These are phyloP conservation scores for Aspergillus versicolor DNA, from an alignment of 2,329 filamentous ascomycete genomes.

Conservation along the genomic window DNA sequence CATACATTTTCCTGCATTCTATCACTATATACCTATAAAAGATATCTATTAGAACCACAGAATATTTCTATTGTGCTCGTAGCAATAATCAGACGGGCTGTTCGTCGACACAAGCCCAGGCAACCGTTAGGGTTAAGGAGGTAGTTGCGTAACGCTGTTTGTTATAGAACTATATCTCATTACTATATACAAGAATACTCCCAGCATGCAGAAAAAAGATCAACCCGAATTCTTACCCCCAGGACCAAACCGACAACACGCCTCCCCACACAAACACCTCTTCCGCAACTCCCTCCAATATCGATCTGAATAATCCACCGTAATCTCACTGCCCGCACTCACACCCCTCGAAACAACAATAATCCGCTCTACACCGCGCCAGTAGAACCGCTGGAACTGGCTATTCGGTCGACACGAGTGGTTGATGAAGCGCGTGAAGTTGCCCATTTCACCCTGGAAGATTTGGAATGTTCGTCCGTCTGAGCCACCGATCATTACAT, in stretches of 20 bases:
- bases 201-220: no score
- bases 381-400: slow-evolving; percentile 58
- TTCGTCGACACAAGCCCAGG: no score
- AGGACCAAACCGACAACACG: slow-evolving; percentile 42
- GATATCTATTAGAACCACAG: no score
- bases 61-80: no score
- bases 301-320: slow-evolving; percentile 58
- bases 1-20: no score
- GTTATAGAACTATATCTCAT: no score
- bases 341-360: slow-evolving; percentile 58
- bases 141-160: no score
- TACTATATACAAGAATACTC: no score
- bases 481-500: slow-evolving; percentile 55
- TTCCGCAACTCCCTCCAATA: slow-evolving; percentile 60
- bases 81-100: no score
- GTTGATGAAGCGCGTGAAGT: slow-evolving; percentile 60
- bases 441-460: slow-evolving; percentile 55
- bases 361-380: slow-evolving; percentile 56
- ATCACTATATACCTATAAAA: no score
- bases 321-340: slow-evolving; percentile 54
- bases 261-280: slow-evolving; percentile 54
- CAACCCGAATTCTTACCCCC: no score
- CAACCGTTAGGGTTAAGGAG: no score
- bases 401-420: slow-evolving; percentile 59
- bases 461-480: slow-evolving; percentile 51